Evolutionary conservation across 805 yeast genomes (phyloP), one percentile per base, ranked within the genome.

Genomic region (Dipodascopsis tothii): DNA sequence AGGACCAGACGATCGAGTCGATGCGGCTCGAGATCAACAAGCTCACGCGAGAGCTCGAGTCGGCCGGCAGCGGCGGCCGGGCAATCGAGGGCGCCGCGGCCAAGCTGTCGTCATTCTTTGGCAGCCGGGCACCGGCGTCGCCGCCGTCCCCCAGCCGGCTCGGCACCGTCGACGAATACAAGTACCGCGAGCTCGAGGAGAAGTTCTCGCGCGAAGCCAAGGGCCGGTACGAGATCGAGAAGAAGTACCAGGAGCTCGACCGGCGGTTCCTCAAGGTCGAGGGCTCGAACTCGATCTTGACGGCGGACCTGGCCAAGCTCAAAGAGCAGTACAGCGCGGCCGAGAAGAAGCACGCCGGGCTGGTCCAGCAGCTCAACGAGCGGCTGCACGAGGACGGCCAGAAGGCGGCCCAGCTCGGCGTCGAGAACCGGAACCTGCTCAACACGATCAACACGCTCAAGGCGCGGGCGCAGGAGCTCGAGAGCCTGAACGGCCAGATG

Each of bases 121-220:
- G 30, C 9, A 25, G 14, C 30, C 9, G 30, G 14, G 30, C 30
- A 14, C 30, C 30, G 30, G 9, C 14, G 9, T 25, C 30, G 9
- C 30, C 30, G 9, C 30, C 30, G 9, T 9, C 14, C 30, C 11
- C 30, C 4, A 5, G 7, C 14, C 7, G 18, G 19, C 4, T 17
- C 28, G 32, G 21, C 14, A 6, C 25, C 32, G 16, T 21, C 41
- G 11, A 30, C 23, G 38, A 21, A 7, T 52, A 42, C 14, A 40
- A 40, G 11, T 49, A 49, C 38, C 34, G 39, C 17, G 23, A 20
- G 16, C 20, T 49, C 22, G 51, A 49, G 35, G 51, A 43, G 33
- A 49, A 49, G 37, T 49, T 49, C 32, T 44, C 50, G 18, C 40
- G 53, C 3, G 53, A 49, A 36, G 53, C 53, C 11, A 49, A 49